Evolutionary conservation across 2,329 filamentous ascomycete genomes (phyloP), one percentile per base, ranked within the genome.

Genomic region (Arthrobotrys sinensis): DNA sequence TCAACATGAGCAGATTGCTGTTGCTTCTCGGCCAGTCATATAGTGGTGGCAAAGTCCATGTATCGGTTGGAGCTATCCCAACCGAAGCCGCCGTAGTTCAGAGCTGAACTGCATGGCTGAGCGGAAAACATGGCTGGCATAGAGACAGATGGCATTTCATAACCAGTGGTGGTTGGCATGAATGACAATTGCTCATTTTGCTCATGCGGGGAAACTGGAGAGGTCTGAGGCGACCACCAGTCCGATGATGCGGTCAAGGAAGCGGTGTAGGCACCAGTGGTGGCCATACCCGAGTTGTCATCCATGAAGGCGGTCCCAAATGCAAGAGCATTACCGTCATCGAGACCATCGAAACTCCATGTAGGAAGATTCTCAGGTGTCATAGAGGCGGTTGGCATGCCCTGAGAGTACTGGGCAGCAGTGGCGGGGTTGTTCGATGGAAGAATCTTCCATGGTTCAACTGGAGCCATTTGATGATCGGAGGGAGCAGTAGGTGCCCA

Each of bases 391-490:
- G 68, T 63, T 28, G 60, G 10, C 64, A 76, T 75, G 24, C 69
- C 55, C 55, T 62, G 46, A 34, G 64, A 19, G 34, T 67, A 79
- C 46, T 71, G 75, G 52, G 66, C 73, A 28, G 38, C 43, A 40
- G 73, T 66, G 52, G 80, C 79, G 50, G 81, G 81, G 65, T 80
- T 75, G 66, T 79, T 97, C 68, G 95, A 97, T 55, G 94, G 92
- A 69, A 97, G 87, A 81, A 97, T 90, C 84, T 92, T 93, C 95
- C 95, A 98, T 71, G 93, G 88, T 79, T 98, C 94, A 76, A 97
- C 90, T 69, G 90, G 88, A 71, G 91, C 88, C 68, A 79, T 79
- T 3, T 75, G 70, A n/a, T 73, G 70, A 38, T 79, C 70, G 21
- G 40, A 57, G 72, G 92, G 86, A 38, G 88, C 87, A 60, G 89